Conservation (phyloP, 2,329 filamentous ascomycete species). For the Microdochium nivale region DNA sequence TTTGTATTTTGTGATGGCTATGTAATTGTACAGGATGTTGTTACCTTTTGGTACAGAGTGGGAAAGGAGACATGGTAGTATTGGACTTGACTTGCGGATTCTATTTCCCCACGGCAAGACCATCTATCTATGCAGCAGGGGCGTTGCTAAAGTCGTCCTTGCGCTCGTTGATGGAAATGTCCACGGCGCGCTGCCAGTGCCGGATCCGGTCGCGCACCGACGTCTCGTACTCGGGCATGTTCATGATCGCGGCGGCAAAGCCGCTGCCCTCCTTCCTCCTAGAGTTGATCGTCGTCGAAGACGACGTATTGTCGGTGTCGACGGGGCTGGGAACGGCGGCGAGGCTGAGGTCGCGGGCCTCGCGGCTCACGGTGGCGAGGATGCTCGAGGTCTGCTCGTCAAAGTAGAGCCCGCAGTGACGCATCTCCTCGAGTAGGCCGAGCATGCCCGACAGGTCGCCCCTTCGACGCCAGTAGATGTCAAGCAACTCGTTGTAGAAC, state of each 20-base stretch:
- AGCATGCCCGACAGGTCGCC: slow-evolving; percentile 48
- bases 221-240: slow-evolving; percentile 26
- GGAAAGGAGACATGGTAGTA: no score
- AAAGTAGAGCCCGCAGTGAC: slow-evolving; percentile 49
- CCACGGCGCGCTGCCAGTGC: slow-evolving; percentile 18
- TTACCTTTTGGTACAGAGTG: not conserved
- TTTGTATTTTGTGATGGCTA: no score
- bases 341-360: not conserved
- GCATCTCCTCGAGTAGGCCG: slow-evolving; percentile 57
- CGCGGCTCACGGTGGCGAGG: slow-evolving; percentile 18
- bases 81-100: no score
- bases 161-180: slow-evolving; percentile 14
- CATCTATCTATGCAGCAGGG: not conserved
- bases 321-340: not conserved
- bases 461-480: slow-evolving; percentile 51
- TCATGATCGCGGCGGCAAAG: slow-evolving; percentile 22
- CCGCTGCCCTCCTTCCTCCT: slow-evolving; percentile 7
- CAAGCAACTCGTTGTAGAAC: slow-evolving; percentile 61
- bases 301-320: not conserved
- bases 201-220: slow-evolving; percentile 17
- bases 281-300: no score
- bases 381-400: slow-evolving; percentile 37
- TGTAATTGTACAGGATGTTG: no score
- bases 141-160: slow-evolving; percentile 1
- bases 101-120: no score